Evolutionary conservation across 768 basidiomycete genomes (phyloP).

Genomic region (Megacollybia marginata): DNA sequence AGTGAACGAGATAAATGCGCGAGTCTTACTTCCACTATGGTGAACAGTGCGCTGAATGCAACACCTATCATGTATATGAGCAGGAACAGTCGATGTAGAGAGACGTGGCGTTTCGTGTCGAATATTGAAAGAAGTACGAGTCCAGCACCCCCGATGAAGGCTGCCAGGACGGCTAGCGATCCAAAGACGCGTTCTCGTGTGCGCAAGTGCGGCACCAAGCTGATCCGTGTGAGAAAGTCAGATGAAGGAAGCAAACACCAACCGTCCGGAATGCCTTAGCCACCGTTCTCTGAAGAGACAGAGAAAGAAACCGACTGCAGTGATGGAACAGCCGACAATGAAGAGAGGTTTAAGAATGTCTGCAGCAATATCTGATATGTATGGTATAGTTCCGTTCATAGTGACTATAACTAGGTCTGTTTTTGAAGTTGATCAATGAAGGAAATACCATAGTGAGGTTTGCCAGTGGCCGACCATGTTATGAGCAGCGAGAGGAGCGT

Average conservation of each 20-base stretch:
- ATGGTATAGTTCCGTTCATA: conserved; percentile 51
- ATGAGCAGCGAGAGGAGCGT: conserved; percentile 66
- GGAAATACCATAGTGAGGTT: conserved; percentile 38
- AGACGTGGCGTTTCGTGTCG: conserved; percentile 51
- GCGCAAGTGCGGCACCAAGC: conserved; percentile 55
- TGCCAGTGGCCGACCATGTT: conserved; percentile 62
- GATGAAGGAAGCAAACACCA: conserved; percentile 8
- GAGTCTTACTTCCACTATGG: conserved; percentile 52
- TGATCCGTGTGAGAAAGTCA: conserved; percentile 10
- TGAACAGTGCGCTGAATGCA: conserved; percentile 66
- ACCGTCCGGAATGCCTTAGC: conserved; percentile 60
- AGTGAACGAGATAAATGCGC: not conserved
- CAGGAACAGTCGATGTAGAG: conserved; percentile 52
- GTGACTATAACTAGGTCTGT: conserved; percentile 34
- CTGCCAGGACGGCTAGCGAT: conserved; percentile 50
- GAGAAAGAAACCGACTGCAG: conserved; percentile 53
- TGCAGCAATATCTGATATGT: conserved; percentile 77
- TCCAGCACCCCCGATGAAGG: conserved; percentile 55
- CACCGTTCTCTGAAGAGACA: conserved; percentile 55
- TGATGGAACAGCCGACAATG: conserved; percentile 55
- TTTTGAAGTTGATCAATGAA: not conserved
- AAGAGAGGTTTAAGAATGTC: conserved; percentile 70
- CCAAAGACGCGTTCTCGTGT: conserved; percentile 48
- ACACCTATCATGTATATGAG: conserved; percentile 71
- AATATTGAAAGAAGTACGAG: conserved; percentile 66